A percentile compares a stretch with the other conserved stretches of the same genome.
Conservation (phyloP, 2,329 filamentous ascomycete genomes). For the Fusarium phyllophilum region DNA sequence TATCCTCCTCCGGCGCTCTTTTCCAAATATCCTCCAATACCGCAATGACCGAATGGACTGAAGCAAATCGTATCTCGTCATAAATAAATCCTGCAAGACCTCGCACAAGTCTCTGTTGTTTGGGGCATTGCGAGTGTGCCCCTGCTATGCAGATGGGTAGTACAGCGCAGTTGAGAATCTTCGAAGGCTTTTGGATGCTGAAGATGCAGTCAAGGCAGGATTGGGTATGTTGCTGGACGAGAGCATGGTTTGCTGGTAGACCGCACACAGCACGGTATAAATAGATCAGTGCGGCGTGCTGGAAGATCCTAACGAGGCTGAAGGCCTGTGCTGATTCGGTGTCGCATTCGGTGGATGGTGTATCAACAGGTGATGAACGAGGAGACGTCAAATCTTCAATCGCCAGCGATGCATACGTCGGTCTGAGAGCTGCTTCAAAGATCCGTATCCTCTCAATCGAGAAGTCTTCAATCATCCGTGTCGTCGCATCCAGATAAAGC, state of each 20-base stretch:
- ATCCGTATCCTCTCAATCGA: slow-evolving; percentile 44
- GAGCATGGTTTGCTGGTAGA: slow-evolving; percentile 49
- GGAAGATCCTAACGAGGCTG: slow-evolving; percentile 53
- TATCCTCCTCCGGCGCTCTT: neutral
- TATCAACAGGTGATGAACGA: neutral
- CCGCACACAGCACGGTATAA: slow-evolving; percentile 56
- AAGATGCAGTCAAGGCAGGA: slow-evolving; percentile 51
- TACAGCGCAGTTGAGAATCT: slow-evolving; percentile 53
- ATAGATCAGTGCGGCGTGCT: slow-evolving; percentile 54
- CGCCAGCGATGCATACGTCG: slow-evolving; percentile 42
- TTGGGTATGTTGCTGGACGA: slow-evolving; percentile 53
- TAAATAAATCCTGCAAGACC: slow-evolving; percentile 39
- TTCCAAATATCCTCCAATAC: slow-evolving; percentile 41
- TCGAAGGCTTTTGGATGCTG: slow-evolving; percentile 49
- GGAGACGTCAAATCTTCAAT: slow-evolving; percentile 36
- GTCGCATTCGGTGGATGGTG: slow-evolving; percentile 21
- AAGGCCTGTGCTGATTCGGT: slow-evolving; percentile 48
- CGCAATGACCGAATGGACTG: slow-evolving; percentile 50
- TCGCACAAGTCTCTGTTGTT: slow-evolving; percentile 43
- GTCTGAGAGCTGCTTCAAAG: slow-evolving; percentile 43
- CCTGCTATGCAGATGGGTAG: slow-evolving; percentile 52
- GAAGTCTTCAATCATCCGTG: slow-evolving; percentile 32
- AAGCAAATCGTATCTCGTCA: slow-evolving; percentile 48
- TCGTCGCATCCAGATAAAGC: slow-evolving; percentile 42
- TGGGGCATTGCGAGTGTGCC: slow-evolving; percentile 45